These are phyloP conservation scores for Scheffersomyces titani DNA, from an alignment of 1,139 yeast genomes.

Conservation along the genomic window DNA sequence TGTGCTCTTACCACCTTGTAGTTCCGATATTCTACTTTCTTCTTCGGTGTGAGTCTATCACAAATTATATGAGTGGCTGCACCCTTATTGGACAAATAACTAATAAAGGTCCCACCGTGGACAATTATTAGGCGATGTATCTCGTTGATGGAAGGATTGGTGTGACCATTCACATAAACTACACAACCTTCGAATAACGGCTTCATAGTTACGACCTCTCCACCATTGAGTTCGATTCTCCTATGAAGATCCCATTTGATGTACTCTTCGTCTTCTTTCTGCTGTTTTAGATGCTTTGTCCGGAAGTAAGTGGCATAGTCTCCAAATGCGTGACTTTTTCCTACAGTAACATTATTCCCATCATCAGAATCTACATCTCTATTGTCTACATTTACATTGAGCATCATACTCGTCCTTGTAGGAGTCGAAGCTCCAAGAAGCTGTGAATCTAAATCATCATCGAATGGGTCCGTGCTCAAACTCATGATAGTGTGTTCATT, in stretches of 20 bases:
- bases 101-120: constrained; percentile 80
- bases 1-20: constrained; percentile 78
- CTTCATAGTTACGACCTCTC: constrained; percentile 8
- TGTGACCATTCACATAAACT: constrained; percentile 83
- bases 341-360: constrained; percentile 14
- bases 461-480: constrained; percentile 38
- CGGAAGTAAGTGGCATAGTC: constrained; percentile 69
- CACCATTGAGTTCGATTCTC: constrained; percentile 14
- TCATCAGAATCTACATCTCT: background rate
- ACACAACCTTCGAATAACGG: constrained; percentile 62
- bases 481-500: constrained; percentile 8
- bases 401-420: constrained; percentile 1
- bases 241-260: constrained; percentile 51
- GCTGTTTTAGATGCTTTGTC: constrained; percentile 69
- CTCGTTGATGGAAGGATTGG: constrained; percentile 72
- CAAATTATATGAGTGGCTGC: constrained; percentile 86
- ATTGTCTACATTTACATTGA: background rate
- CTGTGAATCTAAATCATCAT: constrained; percentile 39
- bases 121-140: constrained; percentile 69
- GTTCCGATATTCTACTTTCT: constrained; percentile 61
- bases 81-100: constrained; percentile 67
- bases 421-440: constrained; percentile 8
- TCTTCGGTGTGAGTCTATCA: constrained; percentile 73
- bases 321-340: constrained; percentile 57
- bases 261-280: constrained; percentile 58